Evolutionary conservation across 129 eudicot species (phyloP).

Genomic region (Chrysanthemum seticuspe): DNA sequence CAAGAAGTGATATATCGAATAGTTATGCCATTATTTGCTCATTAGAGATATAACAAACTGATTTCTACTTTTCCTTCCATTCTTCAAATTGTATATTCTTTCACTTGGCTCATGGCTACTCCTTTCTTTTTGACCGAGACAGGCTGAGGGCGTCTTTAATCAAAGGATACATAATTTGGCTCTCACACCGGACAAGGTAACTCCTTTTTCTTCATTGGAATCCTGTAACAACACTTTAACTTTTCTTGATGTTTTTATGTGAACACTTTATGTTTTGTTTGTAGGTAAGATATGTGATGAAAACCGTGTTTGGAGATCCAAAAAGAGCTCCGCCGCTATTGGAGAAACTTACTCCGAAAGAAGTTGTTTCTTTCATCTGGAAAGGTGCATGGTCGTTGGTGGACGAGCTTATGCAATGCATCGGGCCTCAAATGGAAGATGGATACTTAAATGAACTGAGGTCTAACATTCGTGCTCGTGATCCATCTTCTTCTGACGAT

Average conservation of each 20-base stretch:
- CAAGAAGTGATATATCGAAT: too few relatives aligned
- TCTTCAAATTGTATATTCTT: neutral
- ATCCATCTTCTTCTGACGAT: constrained; percentile 75
- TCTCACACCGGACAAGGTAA: constrained; percentile 94
- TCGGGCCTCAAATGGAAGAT: constrained; percentile 84
- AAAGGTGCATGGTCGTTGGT: constrained; percentile 90
- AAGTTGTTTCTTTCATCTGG: constrained; percentile 75
- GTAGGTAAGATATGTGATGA: constrained; percentile 93
- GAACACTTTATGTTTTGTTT: constrained; percentile 9
- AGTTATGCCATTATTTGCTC: too few relatives aligned
- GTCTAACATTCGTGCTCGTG: constrained; percentile 68
- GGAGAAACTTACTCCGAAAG: constrained; percentile 75
- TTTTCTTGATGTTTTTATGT: neutral
- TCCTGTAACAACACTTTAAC: neutral
- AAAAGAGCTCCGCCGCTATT: constrained; percentile 89
- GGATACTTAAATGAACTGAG: constrained; percentile 50
- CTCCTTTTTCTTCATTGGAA: neutral
- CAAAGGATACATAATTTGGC: constrained; percentile 98
- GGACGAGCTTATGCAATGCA: constrained; percentile 70
- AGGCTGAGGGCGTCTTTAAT: constrained; percentile 98
- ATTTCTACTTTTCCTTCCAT: neutral
- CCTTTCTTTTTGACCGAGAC: constrained; percentile 17
- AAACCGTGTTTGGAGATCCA: constrained; percentile 85
- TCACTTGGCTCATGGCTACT: constrained; percentile 5
- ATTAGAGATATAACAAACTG: too few relatives aligned